Evolutionary conservation across 1,284 basidiomycete species (phyloP).

Genomic region (Sporisorium reilianum): DNA sequence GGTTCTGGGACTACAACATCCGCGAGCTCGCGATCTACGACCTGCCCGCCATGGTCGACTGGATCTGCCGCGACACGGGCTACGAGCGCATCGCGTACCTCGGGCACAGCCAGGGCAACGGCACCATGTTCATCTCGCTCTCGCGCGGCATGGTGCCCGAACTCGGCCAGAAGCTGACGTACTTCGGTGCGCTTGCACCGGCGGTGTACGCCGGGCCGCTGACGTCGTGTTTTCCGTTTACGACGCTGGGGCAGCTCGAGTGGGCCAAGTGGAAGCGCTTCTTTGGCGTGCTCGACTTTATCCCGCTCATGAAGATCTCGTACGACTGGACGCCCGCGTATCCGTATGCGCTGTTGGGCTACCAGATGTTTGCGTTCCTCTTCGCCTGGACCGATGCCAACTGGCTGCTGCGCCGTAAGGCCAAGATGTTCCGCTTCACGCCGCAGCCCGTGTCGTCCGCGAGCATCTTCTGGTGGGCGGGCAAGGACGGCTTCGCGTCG

Average conservation of each 20-base stretch:
- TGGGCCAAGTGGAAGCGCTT: constrained; percentile 74
- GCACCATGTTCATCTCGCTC: constrained; percentile 67
- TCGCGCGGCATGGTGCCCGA: constrained; percentile 75
- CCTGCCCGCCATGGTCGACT: constrained; percentile 75
- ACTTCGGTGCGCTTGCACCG: constrained; percentile 76
- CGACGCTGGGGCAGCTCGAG: constrained; percentile 65
- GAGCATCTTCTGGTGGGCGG: constrained; percentile 75
- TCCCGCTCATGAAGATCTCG: constrained; percentile 75
- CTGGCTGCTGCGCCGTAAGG: constrained; percentile 74
- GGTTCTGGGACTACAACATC: constrained; percentile 78
- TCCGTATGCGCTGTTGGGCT: constrained; percentile 69
- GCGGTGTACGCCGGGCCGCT: constrained; percentile 76
- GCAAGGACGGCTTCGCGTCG: constrained; percentile 75
- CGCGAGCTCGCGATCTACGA: constrained; percentile 76
- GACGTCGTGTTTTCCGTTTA: constrained; percentile 75
- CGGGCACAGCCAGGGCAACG: constrained; percentile 76
- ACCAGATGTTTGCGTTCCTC: constrained; percentile 76
- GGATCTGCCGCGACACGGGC: constrained; percentile 74
- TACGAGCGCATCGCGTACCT: constrained; percentile 75
- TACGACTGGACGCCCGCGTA: constrained; percentile 74
- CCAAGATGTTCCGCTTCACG: constrained; percentile 77
- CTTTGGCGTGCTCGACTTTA: constrained; percentile 76
- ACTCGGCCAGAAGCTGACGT: constrained; percentile 73
- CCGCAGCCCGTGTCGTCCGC: constrained; percentile 75
- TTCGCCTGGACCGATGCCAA: constrained; percentile 77